Base-by-base conservation (phyloP, 2,329 filamentous ascomycete genomes). In the Periconia sp. region DNA sequence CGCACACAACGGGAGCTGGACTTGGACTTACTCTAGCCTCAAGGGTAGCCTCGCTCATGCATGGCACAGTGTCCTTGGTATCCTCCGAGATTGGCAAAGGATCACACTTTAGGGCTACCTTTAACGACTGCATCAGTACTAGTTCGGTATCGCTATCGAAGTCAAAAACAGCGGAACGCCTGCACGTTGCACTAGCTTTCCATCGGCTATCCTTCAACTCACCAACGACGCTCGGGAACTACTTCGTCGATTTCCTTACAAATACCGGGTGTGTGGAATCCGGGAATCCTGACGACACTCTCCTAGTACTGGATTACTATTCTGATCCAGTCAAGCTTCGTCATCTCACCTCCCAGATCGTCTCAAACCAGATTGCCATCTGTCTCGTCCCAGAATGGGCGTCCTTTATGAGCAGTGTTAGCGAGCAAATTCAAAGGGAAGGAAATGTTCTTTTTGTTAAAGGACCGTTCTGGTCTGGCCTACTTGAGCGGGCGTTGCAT, bases 11-110 rank as follows among this genome's bases (percentile, higher is more conserved):
- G 2, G 69, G 74, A 3, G 71, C 71, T 19, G 73, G 75, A 0
- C 59, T 77, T 1, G 75, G 75, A 0, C 51, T 78, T 11, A 74
- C 73, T 0, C 56, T 78, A 0, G 68, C 75, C 4, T 54, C 59
- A 7, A 74, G 73, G 26, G 70, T 75, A 15, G 73, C 75, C 0
- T 56, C 61, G 1, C 56, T 73, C 0, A 60, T 78, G 10, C 57
- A 72, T 8, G 75, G 75, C 0, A 56, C 54, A 2, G 50, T 77
- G 0, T 57, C 48, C 0, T 42, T 78, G 34, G 56, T 76, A 0
- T 67, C 66, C 0, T 76, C 74, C 0, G 51, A 56, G 8, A 19
- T 62, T 3, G 59, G 57, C 2, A 43, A 47, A 9, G 75, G 73
- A 0, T 76, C 74, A 1, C 70, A 75, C 43, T 76, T 76, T 41